Percentiles rank a stretch among this genome's conserved stretches.
Conservation (phyloP, 352 stramenopile genomes). For the Pythium dissotocum region DNA sequence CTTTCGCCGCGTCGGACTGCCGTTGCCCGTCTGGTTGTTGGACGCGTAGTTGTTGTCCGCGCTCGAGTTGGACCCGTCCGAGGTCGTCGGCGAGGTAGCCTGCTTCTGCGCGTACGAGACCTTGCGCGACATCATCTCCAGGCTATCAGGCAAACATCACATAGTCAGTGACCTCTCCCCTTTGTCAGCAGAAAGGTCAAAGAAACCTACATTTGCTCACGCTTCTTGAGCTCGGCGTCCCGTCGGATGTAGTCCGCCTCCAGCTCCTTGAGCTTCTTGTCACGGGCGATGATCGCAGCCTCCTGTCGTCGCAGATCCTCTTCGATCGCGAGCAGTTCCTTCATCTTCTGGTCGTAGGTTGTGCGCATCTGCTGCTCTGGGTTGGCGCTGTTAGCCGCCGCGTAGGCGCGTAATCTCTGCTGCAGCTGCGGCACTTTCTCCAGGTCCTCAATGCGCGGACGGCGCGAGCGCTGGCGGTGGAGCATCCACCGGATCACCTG, state of each 20-base stretch:
- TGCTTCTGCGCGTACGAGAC: conserved; percentile 63
- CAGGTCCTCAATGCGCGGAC: conserved; percentile 83
- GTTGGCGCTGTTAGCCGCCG: conserved; percentile 52
- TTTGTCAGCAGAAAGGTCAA: no score
- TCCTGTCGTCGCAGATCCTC: conserved; percentile 86
- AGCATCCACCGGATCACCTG: conserved; percentile 91
- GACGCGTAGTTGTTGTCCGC: conserved; percentile 61
- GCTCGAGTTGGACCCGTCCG: conserved; percentile 77
- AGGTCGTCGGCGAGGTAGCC: conserved; percentile 67
- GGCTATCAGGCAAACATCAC: conserved; percentile 21
- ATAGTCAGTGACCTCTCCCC: neutral
- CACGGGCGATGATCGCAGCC: conserved; percentile 75
- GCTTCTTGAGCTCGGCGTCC: conserved; percentile 83
- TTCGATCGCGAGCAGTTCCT: conserved; percentile 83
- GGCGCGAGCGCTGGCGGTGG: conserved; percentile 75
- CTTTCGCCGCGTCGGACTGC: conserved; percentile 24
- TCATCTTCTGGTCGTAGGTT: conserved; percentile 88
- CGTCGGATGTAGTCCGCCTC: conserved; percentile 78
- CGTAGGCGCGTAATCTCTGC: conserved; percentile 79
- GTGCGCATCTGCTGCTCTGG: conserved; percentile 73
- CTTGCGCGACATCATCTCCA: conserved; percentile 83
- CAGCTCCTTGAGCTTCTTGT: conserved; percentile 87
- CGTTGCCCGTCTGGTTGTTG: conserved; percentile 37
- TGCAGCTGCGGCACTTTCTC: conserved; percentile 81
- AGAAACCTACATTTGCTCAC: conserved; percentile 72